These are phyloP conservation scores for Royoungia palumana DNA, from an alignment of 768 basidiomycete genomes.

Conservation along the genomic window DNA sequence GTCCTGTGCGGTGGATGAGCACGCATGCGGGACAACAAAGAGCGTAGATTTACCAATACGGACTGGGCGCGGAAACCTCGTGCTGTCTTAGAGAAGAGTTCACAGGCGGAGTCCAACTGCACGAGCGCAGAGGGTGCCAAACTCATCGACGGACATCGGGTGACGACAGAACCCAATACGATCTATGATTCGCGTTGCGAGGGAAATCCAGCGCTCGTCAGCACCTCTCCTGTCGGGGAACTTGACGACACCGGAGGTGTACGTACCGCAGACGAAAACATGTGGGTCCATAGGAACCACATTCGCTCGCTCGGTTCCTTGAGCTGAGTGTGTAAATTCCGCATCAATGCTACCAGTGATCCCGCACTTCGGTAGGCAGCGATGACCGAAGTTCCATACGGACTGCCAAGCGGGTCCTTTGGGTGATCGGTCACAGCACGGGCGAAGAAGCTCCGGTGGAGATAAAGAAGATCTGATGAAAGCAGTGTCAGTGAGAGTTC, in stretches of 20 bases:
- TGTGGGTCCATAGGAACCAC: constrained; percentile 51
- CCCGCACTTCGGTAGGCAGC: constrained; percentile 73
- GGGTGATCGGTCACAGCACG: constrained; percentile 70
- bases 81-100: constrained; percentile 69
- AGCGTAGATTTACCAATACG: constrained; percentile 49
- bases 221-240: constrained; percentile 10
- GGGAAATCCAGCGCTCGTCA: constrained; percentile 13
- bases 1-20: constrained; percentile 36
- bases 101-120: constrained; percentile 72
- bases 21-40: neutral
- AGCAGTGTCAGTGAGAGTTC: constrained; percentile 15
- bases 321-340: constrained; percentile 62
- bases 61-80: constrained; percentile 60
- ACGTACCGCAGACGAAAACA: constrained; percentile 63
- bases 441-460: constrained; percentile 73
- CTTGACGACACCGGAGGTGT: constrained; percentile 1
- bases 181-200: constrained; percentile 37
- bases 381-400: constrained; percentile 69
- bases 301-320: constrained; percentile 62
- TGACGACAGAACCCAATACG: constrained; percentile 71
- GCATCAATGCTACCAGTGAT: constrained; percentile 66
- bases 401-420: constrained; percentile 69
- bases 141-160: constrained; percentile 76
- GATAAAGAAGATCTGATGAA: constrained; percentile 56
- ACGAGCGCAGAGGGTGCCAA: constrained; percentile 70